Evolutionary conservation across 805 yeast species (phyloP).

Genomic region (Suhomyces prunicola): DNA sequence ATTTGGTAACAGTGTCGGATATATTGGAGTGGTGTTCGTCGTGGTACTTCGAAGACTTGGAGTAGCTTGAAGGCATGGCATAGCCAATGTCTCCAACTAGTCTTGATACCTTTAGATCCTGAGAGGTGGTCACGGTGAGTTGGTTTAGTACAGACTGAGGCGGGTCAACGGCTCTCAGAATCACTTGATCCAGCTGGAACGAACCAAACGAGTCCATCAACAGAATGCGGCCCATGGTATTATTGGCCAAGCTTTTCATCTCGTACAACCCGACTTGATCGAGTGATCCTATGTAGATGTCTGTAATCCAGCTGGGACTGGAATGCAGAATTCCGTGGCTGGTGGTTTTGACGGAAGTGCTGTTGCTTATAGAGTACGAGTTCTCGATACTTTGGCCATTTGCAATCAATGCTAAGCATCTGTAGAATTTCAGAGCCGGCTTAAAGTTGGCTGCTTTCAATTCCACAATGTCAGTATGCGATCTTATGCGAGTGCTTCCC

Average conservation of each 20-base stretch:
- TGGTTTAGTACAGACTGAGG: conserved; percentile 7
- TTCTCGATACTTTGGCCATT: conserved; percentile 24
- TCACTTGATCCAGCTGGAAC: conserved; percentile 16
- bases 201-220: conserved; percentile 29
- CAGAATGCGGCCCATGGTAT: conserved; percentile 32
- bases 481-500: conserved; percentile 18
- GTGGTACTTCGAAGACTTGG: conserved; percentile 15
- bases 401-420: conserved; percentile 25
- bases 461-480: conserved; percentile 35
- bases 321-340: conserved; percentile 5
- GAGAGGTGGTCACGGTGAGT: conserved; percentile 30
- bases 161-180: not conserved
- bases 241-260: conserved; percentile 32
- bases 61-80: conserved; percentile 33
- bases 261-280: conserved; percentile 45
- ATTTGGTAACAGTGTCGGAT: conserved; percentile 30
- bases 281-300: conserved; percentile 34
- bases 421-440: conserved; percentile 27
- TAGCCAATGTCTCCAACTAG: conserved; percentile 29
- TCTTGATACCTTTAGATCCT: conserved; percentile 29
- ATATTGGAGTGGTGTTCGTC: conserved; percentile 26
- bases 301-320: conserved; percentile 24
- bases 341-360: conserved; percentile 20
- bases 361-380: conserved; percentile 13
- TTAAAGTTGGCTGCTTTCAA: conserved; percentile 24